Base-by-base conservation (phyloP, 140 eudicot species). In the Anethum foeniculum region DNA sequence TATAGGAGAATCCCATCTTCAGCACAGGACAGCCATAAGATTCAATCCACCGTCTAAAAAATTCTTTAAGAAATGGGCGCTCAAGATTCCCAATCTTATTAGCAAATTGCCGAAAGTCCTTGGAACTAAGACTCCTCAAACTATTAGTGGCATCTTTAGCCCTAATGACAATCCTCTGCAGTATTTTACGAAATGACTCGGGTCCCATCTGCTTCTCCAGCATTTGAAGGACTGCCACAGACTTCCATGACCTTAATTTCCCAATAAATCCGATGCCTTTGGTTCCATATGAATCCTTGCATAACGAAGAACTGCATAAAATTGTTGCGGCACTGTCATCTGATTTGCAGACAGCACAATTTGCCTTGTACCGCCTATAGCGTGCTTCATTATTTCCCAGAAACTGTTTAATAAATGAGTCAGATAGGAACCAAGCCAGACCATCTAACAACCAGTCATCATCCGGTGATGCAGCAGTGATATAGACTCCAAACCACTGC, bases 131-230 rank as follows among this genome's bases (percentile, higher is more conserved):
- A 52, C 92, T 92, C 86, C 97, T 92, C 84, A 81, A 79, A 76
- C 91, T 83, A 80, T 85, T 88, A 82, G 85, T 75, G 77, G 86
- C 67, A 83, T 88, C 95, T 79, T 84, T 86, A 82, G 91, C 93
- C 78, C 96, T 91, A 52, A 87, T 78, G 82, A 95, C 94, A 78
- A 95, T 89, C 77, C 84, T 90, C 81, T 91, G 96, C 80, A 95
- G 88, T 80, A 95, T 97, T 84, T 93, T 93, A 56, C 96, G 89
- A 60, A 94, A 94, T 64, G 96, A 82, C 87, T 94, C 97, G 0
- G 98, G 98, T 34, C 98, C 98, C 98, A 94, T 94, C 86, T 94
- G 98, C 79, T 94, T 94, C 85, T 94, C 98, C 87, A 94, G 84
- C 98, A 94, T 94, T 81, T 94, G 98, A 32, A 94, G 98, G 86